These are phyloP conservation scores for Raddia guianensis DNA, from an alignment of 176 grass and related monocot species.

Conservation along the genomic window DNA sequence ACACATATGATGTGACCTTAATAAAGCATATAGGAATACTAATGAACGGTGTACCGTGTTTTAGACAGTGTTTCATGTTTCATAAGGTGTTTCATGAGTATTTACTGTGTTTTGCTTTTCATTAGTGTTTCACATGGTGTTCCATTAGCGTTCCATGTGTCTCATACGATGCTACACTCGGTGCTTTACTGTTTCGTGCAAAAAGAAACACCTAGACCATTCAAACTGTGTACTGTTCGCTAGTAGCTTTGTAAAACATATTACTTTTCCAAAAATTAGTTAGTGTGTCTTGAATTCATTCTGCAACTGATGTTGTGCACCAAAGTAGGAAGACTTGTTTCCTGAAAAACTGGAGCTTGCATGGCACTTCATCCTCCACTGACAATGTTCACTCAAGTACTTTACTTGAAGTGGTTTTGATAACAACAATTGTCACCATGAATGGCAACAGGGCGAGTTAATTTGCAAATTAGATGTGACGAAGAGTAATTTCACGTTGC, in stretches of 20 bases:
- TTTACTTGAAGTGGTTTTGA: background rate
- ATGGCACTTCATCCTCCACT: background rate
- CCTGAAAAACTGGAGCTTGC: background rate
- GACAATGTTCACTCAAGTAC: background rate
- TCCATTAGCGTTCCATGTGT: no score
- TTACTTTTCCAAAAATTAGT: background rate
- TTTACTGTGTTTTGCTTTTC: no score
- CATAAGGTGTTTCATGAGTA: no score
- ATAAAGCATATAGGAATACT: background rate
- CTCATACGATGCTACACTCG: no score
- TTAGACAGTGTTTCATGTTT: no score
- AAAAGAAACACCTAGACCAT: no score
- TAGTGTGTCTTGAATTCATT: background rate
- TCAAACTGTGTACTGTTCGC: no score
- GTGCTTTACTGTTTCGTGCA: no score
- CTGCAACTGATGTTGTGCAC: background rate
- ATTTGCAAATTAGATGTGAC: background rate
- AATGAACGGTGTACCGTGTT: no score
- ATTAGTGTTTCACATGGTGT: no score
- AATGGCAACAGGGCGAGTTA: background rate
- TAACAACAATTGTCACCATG: background rate
- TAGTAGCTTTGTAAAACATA: background rate
- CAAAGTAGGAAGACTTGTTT: background rate
- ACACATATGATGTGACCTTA: background rate
- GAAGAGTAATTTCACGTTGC: background rate